These are phyloP conservation scores for Microdochium trichocladiopsis DNA, from an alignment of 2,329 filamentous ascomycete genomes.

Conservation along the genomic window DNA sequence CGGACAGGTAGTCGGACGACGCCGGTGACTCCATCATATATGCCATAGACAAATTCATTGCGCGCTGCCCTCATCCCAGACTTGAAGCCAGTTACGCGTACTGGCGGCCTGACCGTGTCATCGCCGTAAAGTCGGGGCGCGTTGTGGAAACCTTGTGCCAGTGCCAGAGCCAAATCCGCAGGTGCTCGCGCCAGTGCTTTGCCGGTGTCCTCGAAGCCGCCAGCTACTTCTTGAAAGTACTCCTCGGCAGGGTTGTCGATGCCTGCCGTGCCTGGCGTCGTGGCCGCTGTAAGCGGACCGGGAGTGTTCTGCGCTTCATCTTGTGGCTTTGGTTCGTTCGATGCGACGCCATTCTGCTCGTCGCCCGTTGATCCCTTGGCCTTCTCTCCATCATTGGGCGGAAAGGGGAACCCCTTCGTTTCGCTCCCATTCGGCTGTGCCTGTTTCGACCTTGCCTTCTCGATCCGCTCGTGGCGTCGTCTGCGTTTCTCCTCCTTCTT, in stretches of 20 bases:
- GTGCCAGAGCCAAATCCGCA: slow-evolving; percentile 51
- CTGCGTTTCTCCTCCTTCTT: slow-evolving; percentile 27
- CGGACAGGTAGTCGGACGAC: slow-evolving; percentile 51
- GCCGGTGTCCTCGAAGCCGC: slow-evolving; percentile 42
- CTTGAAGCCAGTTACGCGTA: slow-evolving; percentile 56
- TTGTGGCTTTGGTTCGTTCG: not conserved
- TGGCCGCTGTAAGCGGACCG: slow-evolving; percentile 2
- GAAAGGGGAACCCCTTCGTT: slow-evolving; percentile 11
- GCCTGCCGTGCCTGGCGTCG: slow-evolving; percentile 17
- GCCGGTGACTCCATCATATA: slow-evolving; percentile 60
- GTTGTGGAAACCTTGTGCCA: slow-evolving; percentile 66
- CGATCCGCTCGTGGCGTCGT: not conserved
- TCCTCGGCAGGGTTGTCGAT: slow-evolving; percentile 25
- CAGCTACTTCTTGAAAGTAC: slow-evolving; percentile 42
- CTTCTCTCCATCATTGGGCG: slow-evolving; percentile 3
- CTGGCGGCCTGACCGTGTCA: slow-evolving; percentile 57
- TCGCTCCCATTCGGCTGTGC: slow-evolving; percentile 8
- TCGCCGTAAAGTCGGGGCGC: slow-evolving; percentile 65
- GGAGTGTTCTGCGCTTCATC: slow-evolving; percentile 1
- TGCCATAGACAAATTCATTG: slow-evolving; percentile 53
- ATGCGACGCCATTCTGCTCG: slow-evolving; percentile 1
- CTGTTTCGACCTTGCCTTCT: slow-evolving; percentile 10
- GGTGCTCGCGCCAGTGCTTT: slow-evolving; percentile 48
- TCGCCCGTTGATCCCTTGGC: no score
- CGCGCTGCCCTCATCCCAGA: slow-evolving; percentile 57